phyloP scores from a whole-genome alignment of 2,329 filamentous ascomycete species.

The Tolypocladium paradoxum region DNA sequence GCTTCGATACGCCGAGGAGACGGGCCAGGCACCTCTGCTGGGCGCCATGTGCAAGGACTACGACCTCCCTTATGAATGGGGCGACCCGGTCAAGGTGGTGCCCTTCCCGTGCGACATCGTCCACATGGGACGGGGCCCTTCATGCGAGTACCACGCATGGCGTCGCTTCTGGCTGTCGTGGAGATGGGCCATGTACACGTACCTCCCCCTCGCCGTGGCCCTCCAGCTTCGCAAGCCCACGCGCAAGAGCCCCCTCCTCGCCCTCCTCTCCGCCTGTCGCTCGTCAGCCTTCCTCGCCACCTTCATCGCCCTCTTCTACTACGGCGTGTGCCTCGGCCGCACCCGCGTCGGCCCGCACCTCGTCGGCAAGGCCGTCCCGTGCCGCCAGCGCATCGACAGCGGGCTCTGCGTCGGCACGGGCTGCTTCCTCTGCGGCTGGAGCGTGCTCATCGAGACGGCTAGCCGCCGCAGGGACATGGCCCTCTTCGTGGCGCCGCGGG shows the following conservation, averaged over 20 bases:
- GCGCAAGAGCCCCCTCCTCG: conserved; percentile 34
- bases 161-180: conserved; percentile 59
- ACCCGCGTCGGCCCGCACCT: conserved; percentile 62
- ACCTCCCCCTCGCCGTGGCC: conserved; percentile 64
- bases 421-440: conserved; percentile 71
- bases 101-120: conserved; percentile 78
- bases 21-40: conserved; percentile 57
- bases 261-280: conserved; percentile 50
- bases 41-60: conserved; percentile 64
- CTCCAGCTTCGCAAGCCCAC: conserved; percentile 42
- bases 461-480: conserved; percentile 62
- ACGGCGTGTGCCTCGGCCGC: conserved; percentile 68
- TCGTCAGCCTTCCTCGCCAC: conserved; percentile 69
- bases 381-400: conserved; percentile 42
- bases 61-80: conserved; percentile 56
- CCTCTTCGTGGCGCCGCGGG: conserved; percentile 71
- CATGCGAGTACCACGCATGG: conserved; percentile 63
- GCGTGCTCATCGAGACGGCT: conserved; percentile 60
- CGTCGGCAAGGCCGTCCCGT: conserved; percentile 39
- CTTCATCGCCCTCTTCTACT: conserved; percentile 75
- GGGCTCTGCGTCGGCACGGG: conserved; percentile 62
- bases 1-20: conserved; percentile 64
- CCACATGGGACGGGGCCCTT: conserved; percentile 66
- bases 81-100: conserved; percentile 55
- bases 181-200: conserved; percentile 64